Percentiles rank a stretch among this genome's conserved stretches.
phyloP scores from a whole-genome alignment of 225 moss, liverwort and hornwort genomes.

The Asterella californica region DNA sequence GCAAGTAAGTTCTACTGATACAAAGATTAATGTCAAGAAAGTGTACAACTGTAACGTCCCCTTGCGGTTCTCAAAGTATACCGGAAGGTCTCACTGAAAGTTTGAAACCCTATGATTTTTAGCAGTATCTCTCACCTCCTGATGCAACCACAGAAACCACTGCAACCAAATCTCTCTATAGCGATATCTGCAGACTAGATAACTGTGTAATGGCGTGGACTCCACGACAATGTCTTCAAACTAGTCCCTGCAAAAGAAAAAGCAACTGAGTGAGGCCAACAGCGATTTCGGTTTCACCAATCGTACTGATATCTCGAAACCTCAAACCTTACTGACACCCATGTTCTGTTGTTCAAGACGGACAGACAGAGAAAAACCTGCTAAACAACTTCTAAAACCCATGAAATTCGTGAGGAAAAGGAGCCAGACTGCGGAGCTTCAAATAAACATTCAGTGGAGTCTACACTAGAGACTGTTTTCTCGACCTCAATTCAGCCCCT shows the following conservation, averaged over 20 bases:
- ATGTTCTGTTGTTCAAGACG: background rate
- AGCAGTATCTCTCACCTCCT: background rate
- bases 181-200: background rate
- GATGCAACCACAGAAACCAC: background rate
- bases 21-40: slow-evolving; percentile 3
- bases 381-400: background rate
- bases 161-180: background rate
- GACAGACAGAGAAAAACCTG: background rate
- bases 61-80: too few species aligned
- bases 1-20: slow-evolving; percentile 7
- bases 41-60: background rate
- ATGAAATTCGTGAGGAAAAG: background rate
- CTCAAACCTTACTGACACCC: background rate
- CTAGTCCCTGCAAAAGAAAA: slow-evolving; percentile 9
- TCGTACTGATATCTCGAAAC: background rate
- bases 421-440: background rate
- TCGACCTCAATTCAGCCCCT: too few species aligned
- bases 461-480: too few species aligned
- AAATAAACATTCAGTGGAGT: too few species aligned
- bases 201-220: background rate
- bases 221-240: background rate
- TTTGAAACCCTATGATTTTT: background rate
- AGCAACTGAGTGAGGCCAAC: background rate
- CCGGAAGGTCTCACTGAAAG: background rate
- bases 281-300: background rate